Evolutionary conservation across 2,329 filamentous ascomycete genomes (phyloP).

Genomic region (Pezizomycotina sp.): DNA sequence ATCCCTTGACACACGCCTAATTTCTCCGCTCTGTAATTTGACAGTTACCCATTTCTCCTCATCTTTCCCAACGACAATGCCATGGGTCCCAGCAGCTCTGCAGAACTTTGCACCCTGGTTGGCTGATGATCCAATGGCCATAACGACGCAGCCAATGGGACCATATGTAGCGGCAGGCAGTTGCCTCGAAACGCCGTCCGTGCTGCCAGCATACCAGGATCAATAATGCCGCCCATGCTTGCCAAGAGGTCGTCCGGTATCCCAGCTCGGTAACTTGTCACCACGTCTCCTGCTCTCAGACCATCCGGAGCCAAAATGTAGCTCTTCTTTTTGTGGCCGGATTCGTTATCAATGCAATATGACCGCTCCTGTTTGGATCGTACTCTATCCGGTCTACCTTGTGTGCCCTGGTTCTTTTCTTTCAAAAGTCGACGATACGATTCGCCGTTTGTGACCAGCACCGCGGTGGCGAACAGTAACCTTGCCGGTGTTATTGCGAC

Average conservation of each 20-base stretch:
- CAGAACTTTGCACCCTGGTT: slow-evolving; percentile 75
- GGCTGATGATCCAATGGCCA: slow-evolving; percentile 64
- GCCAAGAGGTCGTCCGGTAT: slow-evolving; percentile 74
- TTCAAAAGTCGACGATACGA: slow-evolving; percentile 79
- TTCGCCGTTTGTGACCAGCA: slow-evolving; percentile 79
- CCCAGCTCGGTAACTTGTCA: slow-evolving; percentile 81
- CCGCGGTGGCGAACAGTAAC: slow-evolving; percentile 84
- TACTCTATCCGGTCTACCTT: slow-evolving; percentile 89
- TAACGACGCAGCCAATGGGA: slow-evolving; percentile 81
- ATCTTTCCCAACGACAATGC: slow-evolving; percentile 75
- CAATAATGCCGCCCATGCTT: slow-evolving; percentile 81
- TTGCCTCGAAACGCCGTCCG: slow-evolving; percentile 91
- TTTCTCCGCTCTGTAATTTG: slow-evolving; percentile 78
- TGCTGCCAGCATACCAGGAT: slow-evolving; percentile 88
- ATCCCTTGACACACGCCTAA: slow-evolving; percentile 74
- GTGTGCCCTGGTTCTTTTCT: slow-evolving; percentile 67
- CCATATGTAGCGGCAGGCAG: slow-evolving; percentile 93
- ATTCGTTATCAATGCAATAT: slow-evolving; percentile 73
- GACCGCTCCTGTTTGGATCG: slow-evolving; percentile 80
- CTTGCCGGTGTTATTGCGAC: slow-evolving; percentile 70
- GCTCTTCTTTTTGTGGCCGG: slow-evolving; percentile 56
- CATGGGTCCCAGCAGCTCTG: slow-evolving; percentile 83
- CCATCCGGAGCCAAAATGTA: slow-evolving; percentile 96
- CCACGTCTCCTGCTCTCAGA: slow-evolving; percentile 73
- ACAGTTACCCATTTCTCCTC: slow-evolving; percentile 69